Percentiles rank a stretch among this genome's conserved stretches.
phyloP scores from a whole-genome alignment of 2,329 filamentous ascomycete species.

The Macrophomina pseudophaseolina region DNA sequence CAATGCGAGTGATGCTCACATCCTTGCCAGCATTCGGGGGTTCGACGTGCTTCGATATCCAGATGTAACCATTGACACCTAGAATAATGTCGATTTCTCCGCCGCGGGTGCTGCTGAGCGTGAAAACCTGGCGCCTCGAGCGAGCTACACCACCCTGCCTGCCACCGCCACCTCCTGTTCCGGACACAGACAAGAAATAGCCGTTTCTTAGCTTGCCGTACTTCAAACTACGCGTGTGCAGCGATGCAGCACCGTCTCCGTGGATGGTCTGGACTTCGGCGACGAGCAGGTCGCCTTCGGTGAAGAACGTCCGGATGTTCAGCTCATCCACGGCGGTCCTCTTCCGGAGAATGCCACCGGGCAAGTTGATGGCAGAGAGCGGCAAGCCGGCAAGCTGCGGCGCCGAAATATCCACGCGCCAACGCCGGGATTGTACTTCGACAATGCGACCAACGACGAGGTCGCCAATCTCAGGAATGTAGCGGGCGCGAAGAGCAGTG shows the following conservation, averaged over 20 bases:
- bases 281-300: conserved; percentile 90
- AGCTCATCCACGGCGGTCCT: conserved; percentile 95
- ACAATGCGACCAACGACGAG: conserved; percentile 92
- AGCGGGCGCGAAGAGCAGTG: conserved; percentile 85
- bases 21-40: conserved; percentile 57
- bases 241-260: conserved; percentile 79
- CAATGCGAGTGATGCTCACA: conserved; percentile 78
- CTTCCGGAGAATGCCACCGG: conserved; percentile 88
- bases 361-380: conserved; percentile 89
- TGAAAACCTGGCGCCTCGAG: conserved; percentile 85
- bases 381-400: conserved; percentile 84
- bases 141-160: conserved; percentile 76
- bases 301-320: conserved; percentile 96
- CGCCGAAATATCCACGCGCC: conserved; percentile 93
- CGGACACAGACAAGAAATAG: conserved; percentile 80
- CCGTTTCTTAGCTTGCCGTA: conserved; percentile 97
- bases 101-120: conserved; percentile 63
- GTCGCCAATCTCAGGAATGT: conserved; percentile 95
- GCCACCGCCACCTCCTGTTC: conserved; percentile 68
- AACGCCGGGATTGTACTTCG: conserved; percentile 90
- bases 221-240: conserved; percentile 89
- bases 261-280: conserved; percentile 93
- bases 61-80: conserved; percentile 96
- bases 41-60: conserved; percentile 84
- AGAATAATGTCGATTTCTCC: conserved; percentile 83